phyloP scores from a whole-genome alignment of 768 basidiomycete genomes.

The Leccinum subgranulosum region DNA sequence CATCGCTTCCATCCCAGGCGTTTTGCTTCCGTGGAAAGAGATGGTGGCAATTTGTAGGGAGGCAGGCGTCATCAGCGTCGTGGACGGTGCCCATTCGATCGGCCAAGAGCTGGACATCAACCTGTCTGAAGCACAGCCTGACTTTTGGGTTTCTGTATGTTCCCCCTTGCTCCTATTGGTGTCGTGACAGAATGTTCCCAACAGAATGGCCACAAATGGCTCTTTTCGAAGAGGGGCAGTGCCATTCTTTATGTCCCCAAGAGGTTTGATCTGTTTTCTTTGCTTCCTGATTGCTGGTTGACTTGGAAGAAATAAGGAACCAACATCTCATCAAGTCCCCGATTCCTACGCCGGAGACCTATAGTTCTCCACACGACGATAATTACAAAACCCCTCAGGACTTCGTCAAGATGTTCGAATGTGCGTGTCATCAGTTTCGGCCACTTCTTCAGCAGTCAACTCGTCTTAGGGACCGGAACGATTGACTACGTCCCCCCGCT shows the following conservation, averaged over 20 bases:
- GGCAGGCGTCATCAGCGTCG: slow-evolving; percentile 59
- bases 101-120: slow-evolving; percentile 68
- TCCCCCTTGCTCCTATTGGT: background rate
- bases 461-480: slow-evolving; percentile 57
- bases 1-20: slow-evolving; percentile 61
- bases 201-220: slow-evolving; percentile 87
- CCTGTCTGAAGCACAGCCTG: slow-evolving; percentile 52
- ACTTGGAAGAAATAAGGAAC: slow-evolving; percentile 40
- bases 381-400: slow-evolving; percentile 26
- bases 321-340: slow-evolving; percentile 60
- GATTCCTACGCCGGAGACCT: slow-evolving; percentile 53
- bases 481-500: slow-evolving; percentile 53
- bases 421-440: slow-evolving; percentile 16
- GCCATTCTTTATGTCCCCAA: slow-evolving; percentile 74
- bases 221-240: slow-evolving; percentile 63
- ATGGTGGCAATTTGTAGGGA: slow-evolving; percentile 63
- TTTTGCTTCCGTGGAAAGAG: slow-evolving; percentile 66
- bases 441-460: background rate
- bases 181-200: background rate
- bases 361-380: slow-evolving; percentile 45
- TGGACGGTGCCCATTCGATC: slow-evolving; percentile 80
- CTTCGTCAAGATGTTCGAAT: slow-evolving; percentile 52
- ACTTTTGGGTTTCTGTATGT: slow-evolving; percentile 77
- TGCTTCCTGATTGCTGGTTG: background rate
- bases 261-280: slow-evolving; percentile 34